Percentiles rank a stretch among this genome's conserved stretches.
phyloP scores from a whole-genome alignment of 306 rosid genomes.

The Ammopiptanthus mongolicus region DNA sequence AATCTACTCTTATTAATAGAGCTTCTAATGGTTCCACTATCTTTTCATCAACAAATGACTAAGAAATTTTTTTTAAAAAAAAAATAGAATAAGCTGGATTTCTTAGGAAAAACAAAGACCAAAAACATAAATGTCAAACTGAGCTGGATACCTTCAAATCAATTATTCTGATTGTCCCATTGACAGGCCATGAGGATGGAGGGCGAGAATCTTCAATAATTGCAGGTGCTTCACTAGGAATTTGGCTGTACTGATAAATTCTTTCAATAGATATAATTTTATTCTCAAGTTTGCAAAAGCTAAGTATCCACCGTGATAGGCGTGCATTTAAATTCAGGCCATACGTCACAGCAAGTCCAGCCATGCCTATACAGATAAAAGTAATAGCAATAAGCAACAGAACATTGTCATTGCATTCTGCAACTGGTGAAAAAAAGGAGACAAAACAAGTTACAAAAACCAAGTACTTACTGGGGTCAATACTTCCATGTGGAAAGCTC shows the following conservation, averaged over 20 bases:
- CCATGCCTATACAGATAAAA: slow-evolving; percentile 74
- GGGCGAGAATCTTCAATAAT: slow-evolving; percentile 77
- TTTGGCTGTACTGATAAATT: slow-evolving; percentile 95
- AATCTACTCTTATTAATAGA: no score
- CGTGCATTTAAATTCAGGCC: slow-evolving; percentile 96
- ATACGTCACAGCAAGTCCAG: slow-evolving; percentile 97
- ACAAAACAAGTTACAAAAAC: neutral
- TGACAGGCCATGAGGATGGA: slow-evolving; percentile 81
- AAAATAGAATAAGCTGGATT: neutral
- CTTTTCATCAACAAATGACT: neutral
- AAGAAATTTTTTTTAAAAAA: neutral
- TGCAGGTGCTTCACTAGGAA: slow-evolving; percentile 80
- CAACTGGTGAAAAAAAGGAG: slow-evolving; percentile 1
- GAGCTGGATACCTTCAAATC: slow-evolving; percentile 64
- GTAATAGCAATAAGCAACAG: slow-evolving; percentile 14
- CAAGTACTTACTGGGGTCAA: slow-evolving; percentile 84
- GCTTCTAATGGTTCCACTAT: no score
- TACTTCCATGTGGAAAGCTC: slow-evolving; percentile 89
- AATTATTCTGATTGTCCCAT: slow-evolving; percentile 64
- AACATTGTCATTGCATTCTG: neutral
- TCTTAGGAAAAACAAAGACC: neutral
- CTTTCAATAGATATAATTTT: slow-evolving; percentile 95
- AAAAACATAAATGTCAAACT: neutral
- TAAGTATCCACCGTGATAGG: slow-evolving; percentile 96
- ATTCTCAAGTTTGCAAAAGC: slow-evolving; percentile 99